Percentiles rank a stretch among this genome's conserved stretches.
These are phyloP conservation scores for Ceratocystis cacaofunesta DNA, from an alignment of 2,329 filamentous ascomycete species.

Conservation along the genomic window DNA sequence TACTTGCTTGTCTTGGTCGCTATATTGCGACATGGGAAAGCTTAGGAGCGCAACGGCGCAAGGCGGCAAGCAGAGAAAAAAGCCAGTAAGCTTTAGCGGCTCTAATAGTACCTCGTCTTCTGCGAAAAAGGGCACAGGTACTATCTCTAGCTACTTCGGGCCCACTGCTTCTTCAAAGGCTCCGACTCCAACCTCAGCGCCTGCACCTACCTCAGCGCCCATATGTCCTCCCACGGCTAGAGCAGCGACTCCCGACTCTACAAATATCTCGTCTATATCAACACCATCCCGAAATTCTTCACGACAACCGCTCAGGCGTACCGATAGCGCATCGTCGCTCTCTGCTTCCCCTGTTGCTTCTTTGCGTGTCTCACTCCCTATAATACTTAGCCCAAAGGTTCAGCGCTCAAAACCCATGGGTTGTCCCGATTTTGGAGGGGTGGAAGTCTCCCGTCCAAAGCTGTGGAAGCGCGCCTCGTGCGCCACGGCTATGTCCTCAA, in stretches of 20 bases:
- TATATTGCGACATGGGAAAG: not conserved
- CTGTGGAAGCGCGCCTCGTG: not conserved
- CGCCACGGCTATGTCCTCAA: not conserved
- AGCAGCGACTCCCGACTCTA: not conserved
- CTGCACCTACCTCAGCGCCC: not conserved
- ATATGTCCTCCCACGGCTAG: not conserved
- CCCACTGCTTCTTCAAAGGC: not conserved
- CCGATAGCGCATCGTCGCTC: not conserved
- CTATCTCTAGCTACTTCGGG: conserved; percentile 2
- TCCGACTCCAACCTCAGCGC: not conserved
- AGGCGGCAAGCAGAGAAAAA: not conserved
- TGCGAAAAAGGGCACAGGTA: not conserved
- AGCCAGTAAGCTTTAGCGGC: not conserved
- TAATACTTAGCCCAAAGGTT: conserved; percentile 11
- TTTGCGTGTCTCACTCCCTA: conserved; percentile 7
- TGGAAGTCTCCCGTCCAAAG: not conserved
- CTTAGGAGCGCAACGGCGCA: not conserved
- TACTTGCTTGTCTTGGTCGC: not conserved
- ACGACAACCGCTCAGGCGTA: not conserved
- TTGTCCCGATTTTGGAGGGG: not conserved
- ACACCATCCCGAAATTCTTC: not conserved
- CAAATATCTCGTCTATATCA: not conserved
- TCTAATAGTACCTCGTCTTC: not conserved
- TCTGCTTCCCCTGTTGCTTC: conserved; percentile 1
- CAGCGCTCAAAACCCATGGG: not conserved